phyloP scores from a whole-genome alignment of 345 rosid genomes.

The Eucalyptus virginea region DNA sequence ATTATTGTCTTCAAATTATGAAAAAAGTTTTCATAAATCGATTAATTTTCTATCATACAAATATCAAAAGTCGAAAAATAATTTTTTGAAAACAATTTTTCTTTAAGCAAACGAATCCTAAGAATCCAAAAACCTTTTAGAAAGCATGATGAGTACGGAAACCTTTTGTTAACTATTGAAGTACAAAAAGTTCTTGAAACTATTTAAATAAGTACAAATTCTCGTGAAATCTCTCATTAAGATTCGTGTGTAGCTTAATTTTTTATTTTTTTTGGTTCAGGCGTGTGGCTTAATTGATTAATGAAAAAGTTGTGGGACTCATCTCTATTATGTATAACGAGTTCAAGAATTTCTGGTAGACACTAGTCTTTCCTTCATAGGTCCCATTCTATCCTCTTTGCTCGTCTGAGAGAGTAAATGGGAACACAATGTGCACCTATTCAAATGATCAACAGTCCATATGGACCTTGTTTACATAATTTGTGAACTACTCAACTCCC shows the following conservation, averaged over 20 bases:
- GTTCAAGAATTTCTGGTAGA: not conserved
- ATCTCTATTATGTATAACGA: not conserved
- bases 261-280: too few species aligned
- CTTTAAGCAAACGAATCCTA: not conserved
- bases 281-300: not conserved
- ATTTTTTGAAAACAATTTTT: too few species aligned
- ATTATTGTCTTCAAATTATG: not conserved
- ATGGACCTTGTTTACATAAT: not conserved
- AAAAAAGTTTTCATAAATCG: too few species aligned
- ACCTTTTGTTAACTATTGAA: not conserved
- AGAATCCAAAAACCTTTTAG: not conserved
- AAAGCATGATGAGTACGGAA: not conserved
- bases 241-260: not conserved
- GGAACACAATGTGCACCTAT: not conserved
- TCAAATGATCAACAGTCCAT: not conserved
- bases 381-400: not conserved
- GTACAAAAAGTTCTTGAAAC: not conserved
- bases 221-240: not conserved
- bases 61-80: not conserved
- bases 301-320: not conserved
- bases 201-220: not conserved
- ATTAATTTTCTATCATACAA: not conserved
- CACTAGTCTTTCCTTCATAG: not conserved
- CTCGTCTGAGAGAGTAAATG: not conserved
- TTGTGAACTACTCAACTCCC: not conserved